A percentile compares a stretch with the other conserved stretches of the same genome.
These are phyloP conservation scores for Chlorencoelia australis DNA, from an alignment of 2,329 filamentous ascomycete genomes.

Conservation along the genomic window DNA sequence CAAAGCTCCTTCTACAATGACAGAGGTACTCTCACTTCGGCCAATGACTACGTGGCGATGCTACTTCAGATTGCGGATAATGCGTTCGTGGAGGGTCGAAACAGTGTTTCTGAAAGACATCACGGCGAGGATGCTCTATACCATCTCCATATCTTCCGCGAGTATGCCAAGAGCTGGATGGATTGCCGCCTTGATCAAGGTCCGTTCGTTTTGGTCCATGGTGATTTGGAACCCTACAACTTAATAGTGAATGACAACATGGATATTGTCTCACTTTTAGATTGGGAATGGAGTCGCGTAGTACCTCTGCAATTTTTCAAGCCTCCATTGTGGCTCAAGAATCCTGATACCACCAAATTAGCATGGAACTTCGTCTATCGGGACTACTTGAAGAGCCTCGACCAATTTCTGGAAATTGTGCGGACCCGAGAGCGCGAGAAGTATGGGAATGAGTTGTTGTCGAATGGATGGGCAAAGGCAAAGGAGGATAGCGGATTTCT, in stretches of 20 bases:
- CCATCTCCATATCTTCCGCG: conserved; percentile 15
- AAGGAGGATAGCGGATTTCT: conserved; percentile 12
- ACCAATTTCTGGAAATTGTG: conserved; percentile 9
- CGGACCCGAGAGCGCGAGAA: conserved; percentile 6
- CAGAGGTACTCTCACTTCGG: conserved; percentile 8
- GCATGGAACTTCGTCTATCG: conserved; percentile 6
- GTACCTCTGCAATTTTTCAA: conserved; percentile 19
- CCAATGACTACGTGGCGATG: conserved; percentile 16
- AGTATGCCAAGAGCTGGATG: conserved; percentile 7
- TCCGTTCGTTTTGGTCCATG: conserved; percentile 20
- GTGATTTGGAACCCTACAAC: conserved; percentile 16
- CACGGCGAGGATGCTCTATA: conserved; percentile 17
- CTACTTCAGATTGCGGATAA: conserved; percentile 18
- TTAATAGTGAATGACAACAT: conserved; percentile 11
- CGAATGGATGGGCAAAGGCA: conserved; percentile 10
- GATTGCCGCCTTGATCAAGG: conserved; percentile 8
- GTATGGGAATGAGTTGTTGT: conserved; percentile 10
- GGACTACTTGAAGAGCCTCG: conserved; percentile 6
- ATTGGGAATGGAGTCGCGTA: conserved; percentile 22
- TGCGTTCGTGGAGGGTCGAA: conserved; percentile 13
- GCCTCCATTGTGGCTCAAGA: conserved; percentile 17
- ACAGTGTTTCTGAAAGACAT: conserved; percentile 10
- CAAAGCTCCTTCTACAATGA: conserved; percentile 9
- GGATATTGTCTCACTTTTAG: conserved; percentile 14
- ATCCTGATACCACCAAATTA: conserved; percentile 2